Evolutionary conservation across 441 rosid genomes (phyloP).

Genomic region (Brassica balearica): DNA sequence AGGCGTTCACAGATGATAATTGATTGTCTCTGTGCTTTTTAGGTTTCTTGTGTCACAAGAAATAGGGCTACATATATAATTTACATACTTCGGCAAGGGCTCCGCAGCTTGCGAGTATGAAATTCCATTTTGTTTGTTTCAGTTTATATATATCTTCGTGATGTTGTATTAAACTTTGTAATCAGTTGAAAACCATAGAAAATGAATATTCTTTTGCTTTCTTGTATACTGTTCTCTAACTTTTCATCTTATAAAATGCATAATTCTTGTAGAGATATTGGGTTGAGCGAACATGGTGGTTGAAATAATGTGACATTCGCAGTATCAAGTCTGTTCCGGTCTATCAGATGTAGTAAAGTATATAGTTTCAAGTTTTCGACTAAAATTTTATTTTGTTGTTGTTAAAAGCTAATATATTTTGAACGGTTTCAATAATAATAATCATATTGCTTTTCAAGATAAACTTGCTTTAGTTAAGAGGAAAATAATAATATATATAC

Average conservation of each 20-base stretch:
- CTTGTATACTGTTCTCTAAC: not conserved
- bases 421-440: not conserved
- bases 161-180: not conserved
- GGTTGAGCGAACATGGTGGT: not conserved
- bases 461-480: not conserved
- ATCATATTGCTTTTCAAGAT: not conserved
- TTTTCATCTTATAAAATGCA: not conserved
- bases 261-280: not conserved
- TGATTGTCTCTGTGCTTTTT: constrained; percentile 9
- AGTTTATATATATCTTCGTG: constrained; percentile 6
- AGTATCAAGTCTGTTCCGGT: not conserved
- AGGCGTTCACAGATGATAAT: constrained; percentile 55
- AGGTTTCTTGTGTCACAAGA: constrained; percentile 23
- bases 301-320: not conserved
- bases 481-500: not conserved
- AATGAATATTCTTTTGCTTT: not conserved
- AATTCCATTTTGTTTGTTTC: constrained; percentile 25
- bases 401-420: not conserved
- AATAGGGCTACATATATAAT: not conserved
- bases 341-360: not conserved
- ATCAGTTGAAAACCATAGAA: constrained; percentile 2
- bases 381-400: not conserved
- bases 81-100: constrained; percentile 9
- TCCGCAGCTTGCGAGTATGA: not conserved
- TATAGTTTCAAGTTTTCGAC: not conserved